These are phyloP conservation scores for Neonectria hederae DNA, from an alignment of 2,329 filamentous ascomycete genomes.

Conservation along the genomic window DNA sequence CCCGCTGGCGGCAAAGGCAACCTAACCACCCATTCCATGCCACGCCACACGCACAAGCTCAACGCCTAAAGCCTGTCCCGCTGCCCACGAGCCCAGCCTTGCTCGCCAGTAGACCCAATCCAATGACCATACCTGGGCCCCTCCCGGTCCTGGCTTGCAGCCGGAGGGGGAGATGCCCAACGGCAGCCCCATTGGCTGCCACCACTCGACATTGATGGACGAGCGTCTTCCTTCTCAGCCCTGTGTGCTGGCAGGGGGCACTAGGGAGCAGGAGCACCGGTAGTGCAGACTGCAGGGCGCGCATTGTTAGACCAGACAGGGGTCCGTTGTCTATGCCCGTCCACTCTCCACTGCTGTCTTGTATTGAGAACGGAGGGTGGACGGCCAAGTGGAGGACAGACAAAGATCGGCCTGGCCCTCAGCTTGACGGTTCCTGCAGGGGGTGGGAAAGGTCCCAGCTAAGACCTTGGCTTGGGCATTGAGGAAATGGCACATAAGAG, in stretches of 20 bases:
- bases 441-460: background rate
- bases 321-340: background rate
- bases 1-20: background rate
- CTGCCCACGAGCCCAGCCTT: background rate
- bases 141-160: background rate
- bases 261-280: background rate
- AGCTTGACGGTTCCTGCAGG: background rate
- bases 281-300: background rate
- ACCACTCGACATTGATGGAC: background rate
- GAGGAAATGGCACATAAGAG: slow-evolving; percentile 1
- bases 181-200: background rate
- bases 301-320: background rate
- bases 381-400: background rate
- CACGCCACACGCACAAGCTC: background rate
- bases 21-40: background rate
- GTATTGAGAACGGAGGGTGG: background rate
- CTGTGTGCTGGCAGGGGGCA: slow-evolving; percentile 8
- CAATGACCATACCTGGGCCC: background rate
- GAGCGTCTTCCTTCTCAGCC: slow-evolving; percentile 26
- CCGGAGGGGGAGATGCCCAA: background rate
- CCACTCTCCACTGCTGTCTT: background rate
- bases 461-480: background rate
- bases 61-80: background rate
- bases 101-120: background rate
- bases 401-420: background rate